phyloP scores from a whole-genome alignment of 2,329 filamentous ascomycete species.

The Pestalotiopsis fici region DNA sequence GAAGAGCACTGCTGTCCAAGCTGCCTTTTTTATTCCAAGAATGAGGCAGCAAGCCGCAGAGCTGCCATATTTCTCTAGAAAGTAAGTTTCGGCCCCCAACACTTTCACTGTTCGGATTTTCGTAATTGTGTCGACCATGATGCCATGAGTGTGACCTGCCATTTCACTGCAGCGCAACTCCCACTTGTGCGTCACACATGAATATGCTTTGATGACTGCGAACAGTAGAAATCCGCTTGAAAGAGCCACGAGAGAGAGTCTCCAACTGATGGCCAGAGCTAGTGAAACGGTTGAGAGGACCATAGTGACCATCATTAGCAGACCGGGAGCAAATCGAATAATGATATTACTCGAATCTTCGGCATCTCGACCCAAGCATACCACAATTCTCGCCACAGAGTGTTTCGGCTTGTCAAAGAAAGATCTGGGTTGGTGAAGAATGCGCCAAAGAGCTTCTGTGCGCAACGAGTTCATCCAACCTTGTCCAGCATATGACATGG shows the following conservation, averaged over 20 bases:
- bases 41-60: constrained; percentile 54
- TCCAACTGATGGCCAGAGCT: constrained; percentile 77
- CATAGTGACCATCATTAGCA: constrained; percentile 69
- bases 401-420: constrained; percentile 79
- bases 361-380: constrained; percentile 76
- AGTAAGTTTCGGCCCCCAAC: constrained; percentile 72
- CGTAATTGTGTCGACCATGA: constrained; percentile 74
- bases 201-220: constrained; percentile 64
- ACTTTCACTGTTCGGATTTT: constrained; percentile 80
- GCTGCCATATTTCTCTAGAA: constrained; percentile 61
- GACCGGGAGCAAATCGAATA: constrained; percentile 72
- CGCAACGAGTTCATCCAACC: constrained; percentile 77
- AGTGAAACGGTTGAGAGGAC: constrained; percentile 69
- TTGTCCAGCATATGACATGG: constrained; percentile 72
- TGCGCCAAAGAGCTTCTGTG: constrained; percentile 63
- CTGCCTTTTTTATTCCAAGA: constrained; percentile 66
- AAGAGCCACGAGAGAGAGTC: constrained; percentile 76
- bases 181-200: constrained; percentile 68
- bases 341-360: constrained; percentile 87
- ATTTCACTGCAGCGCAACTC: constrained; percentile 68
- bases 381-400: constrained; percentile 62
- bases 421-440: constrained; percentile 73
- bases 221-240: constrained; percentile 69
- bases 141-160: constrained; percentile 57
- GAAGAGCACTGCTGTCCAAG: constrained; percentile 70